Conservation (phyloP, 306 rosid species). For the Lablab purpureus region DNA sequence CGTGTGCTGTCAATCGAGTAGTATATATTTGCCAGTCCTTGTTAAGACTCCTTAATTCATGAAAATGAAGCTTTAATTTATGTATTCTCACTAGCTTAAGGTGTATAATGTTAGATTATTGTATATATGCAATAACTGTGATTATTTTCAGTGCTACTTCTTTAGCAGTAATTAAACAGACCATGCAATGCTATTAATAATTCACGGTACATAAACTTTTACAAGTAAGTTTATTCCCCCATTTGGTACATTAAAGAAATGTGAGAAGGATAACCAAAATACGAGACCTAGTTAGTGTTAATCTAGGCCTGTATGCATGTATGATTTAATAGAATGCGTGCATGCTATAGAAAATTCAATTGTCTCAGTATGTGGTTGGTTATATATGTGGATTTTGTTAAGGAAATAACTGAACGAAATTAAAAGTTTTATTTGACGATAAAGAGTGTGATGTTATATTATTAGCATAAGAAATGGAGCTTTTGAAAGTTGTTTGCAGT, state of each 20-base stretch:
- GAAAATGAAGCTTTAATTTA: conserved; percentile 37
- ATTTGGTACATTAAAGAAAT: background rate
- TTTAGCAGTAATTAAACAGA: background rate
- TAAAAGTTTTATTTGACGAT: background rate
- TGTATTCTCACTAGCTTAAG: conserved; percentile 26
- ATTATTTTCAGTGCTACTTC: conserved; percentile 36
- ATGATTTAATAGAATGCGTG: too few species aligned
- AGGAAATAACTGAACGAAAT: background rate
- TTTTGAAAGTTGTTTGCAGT: background rate
- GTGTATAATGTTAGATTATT: conserved; percentile 36
- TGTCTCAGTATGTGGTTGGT: too few species aligned
- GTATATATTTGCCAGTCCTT: conserved; percentile 35
- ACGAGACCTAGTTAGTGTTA: too few species aligned
- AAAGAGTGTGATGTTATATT: background rate
- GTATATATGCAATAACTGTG: conserved; percentile 42
- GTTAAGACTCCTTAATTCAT: conserved; percentile 39
- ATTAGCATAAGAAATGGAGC: background rate
- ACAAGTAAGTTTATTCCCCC: background rate
- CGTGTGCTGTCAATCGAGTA: conserved; percentile 40
- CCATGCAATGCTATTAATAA: background rate
- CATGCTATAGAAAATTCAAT: too few species aligned
- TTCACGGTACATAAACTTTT: background rate
- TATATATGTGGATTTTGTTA: background rate
- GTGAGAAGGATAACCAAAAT: too few species aligned
- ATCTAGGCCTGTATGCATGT: too few species aligned